Evolutionary conservation across 495 filamentous ascomycete genomes (phyloP).

Genomic region (Lindgomyces ingoldianus): DNA sequence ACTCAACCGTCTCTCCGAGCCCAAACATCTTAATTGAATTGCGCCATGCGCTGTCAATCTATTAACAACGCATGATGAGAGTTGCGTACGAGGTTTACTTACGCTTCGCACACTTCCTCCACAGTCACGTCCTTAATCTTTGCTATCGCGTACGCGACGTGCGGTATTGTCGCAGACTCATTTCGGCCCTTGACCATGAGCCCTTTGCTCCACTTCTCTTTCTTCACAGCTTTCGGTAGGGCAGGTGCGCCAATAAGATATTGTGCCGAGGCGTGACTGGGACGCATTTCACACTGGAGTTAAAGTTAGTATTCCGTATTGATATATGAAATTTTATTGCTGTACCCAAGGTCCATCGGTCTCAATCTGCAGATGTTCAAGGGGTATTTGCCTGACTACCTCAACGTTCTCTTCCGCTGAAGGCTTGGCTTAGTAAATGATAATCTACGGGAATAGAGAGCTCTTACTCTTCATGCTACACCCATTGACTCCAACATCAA

Average conservation of each 20-base stretch:
- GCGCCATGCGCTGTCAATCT: conserved; percentile 22
- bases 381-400: conserved; percentile 72
- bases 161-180: conserved; percentile 79
- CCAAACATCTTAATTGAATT: conserved; percentile 40
- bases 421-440: neutral
- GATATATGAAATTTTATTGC: conserved; percentile 9
- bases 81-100: conserved; percentile 39
- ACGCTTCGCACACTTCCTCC: conserved; percentile 82
- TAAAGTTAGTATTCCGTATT: neutral
- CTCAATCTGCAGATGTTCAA: conserved; percentile 80
- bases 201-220: conserved; percentile 86
- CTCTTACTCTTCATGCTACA: conserved; percentile 78
- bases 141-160: conserved; percentile 85
- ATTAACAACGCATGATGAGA: neutral
- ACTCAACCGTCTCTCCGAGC: conserved; percentile 24
- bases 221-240: conserved; percentile 66
- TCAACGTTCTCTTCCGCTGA: conserved; percentile 73
- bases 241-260: conserved; percentile 50
- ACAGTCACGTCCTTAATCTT: conserved; percentile 74
- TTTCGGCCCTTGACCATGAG: conserved; percentile 88
- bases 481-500: conserved; percentile 87
- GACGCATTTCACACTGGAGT: conserved; percentile 62
- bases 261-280: conserved; percentile 63
- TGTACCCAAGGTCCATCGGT: conserved; percentile 87
- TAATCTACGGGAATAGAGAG: neutral